Evolutionary conservation across 495 filamentous ascomycete genomes (phyloP), one percentile per base, ranked within the genome.

Genomic region (Penicillium chermesinum): DNA sequence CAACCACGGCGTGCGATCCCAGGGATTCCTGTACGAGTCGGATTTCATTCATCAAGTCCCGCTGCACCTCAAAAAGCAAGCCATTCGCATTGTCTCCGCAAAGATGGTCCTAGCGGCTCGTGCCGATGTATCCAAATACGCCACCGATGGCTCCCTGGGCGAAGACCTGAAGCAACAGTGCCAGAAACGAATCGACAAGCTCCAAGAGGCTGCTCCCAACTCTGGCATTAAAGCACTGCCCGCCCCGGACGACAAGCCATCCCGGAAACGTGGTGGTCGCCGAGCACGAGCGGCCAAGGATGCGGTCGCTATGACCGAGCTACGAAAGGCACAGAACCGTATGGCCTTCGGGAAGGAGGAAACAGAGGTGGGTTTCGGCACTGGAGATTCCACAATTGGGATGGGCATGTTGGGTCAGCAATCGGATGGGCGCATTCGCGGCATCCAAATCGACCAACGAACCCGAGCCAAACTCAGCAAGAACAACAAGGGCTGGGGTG

Each of bases 301-400:
- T 71, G 90, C 91, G 7, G 86, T 86, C 5, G 91, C 93, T 49
- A 95, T 96, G 90, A 98, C 93, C 2, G 93, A 98, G 46, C 73
- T 98, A 22, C 86, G 90, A 46, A 97, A 97, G 61, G 89, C 91
- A 7, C 91, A 96, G 68, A 98, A 98, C 68, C 81, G 93, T 17
- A 84, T 98, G 78, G 89, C 86, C 0, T 98, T 98, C 54, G 91
- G 91, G 41, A 93, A 94, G 58, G 93, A 97, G 58, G 93, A 98
- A 65, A 81, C 85, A 52, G 93, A 98, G 67, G 86, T 93, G 15
- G 93, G 93, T 12, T 97, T 94, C 62, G 93, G 90, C 12, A 80
- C 80, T 8, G 87, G 91, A 21, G 89, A 95, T 51, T 80, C 81
- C 49, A 95, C 91, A 4, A 82, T 84, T 48, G 93, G 93, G 19